Percentiles rank a stretch among this genome's conserved stretches.
These are phyloP conservation scores for Wickerhamomyces xylosicus DNA, from an alignment of 805 yeast genomes.

Conservation along the genomic window DNA sequence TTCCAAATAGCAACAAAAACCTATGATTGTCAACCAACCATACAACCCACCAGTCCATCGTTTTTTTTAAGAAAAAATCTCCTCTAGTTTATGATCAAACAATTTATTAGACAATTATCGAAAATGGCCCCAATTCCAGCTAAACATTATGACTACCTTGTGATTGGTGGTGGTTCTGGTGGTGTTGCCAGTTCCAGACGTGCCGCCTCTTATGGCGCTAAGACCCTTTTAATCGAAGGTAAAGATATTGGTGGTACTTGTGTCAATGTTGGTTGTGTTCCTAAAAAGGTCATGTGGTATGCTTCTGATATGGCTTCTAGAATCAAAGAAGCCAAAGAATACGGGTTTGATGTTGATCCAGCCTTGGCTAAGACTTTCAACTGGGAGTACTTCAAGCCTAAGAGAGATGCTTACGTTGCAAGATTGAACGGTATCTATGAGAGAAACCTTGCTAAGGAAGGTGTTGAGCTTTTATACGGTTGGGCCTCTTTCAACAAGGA, in stretches of 20 bases:
- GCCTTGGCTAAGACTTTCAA: slow-evolving; percentile 53
- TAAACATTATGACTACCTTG: slow-evolving; percentile 76
- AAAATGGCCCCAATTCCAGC: slow-evolving; percentile 45
- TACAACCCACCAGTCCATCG: too few species aligned
- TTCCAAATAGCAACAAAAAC: too few species aligned
- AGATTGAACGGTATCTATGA: slow-evolving; percentile 92
- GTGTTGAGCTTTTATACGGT: slow-evolving; percentile 80
- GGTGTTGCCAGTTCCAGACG: slow-evolving; percentile 98
- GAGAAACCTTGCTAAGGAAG: slow-evolving; percentile 77
- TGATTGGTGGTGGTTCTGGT: slow-evolving; percentile 98
- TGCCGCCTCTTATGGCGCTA: slow-evolving; percentile 90
- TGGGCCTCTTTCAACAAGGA: slow-evolving; percentile 67
- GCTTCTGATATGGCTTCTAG: slow-evolving; percentile 84
- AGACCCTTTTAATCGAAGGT: slow-evolving; percentile 73
- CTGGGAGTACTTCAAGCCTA: slow-evolving; percentile 74
- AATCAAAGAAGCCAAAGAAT: slow-evolving; percentile 64
- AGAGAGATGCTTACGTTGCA: slow-evolving; percentile 84
- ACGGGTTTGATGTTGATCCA: slow-evolving; percentile 62
- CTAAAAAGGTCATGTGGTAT: slow-evolving; percentile 98
- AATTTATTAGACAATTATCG: slow-evolving; percentile 10
- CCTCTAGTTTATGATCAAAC: neutral
- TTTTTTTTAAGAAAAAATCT: too few species aligned
- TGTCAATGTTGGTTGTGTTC: slow-evolving; percentile 98
- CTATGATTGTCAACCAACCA: too few species aligned
- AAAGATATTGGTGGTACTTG: slow-evolving; percentile 92